Conservation (phyloP, 129 eudicot genomes). For the Sambucus nigra region DNA sequence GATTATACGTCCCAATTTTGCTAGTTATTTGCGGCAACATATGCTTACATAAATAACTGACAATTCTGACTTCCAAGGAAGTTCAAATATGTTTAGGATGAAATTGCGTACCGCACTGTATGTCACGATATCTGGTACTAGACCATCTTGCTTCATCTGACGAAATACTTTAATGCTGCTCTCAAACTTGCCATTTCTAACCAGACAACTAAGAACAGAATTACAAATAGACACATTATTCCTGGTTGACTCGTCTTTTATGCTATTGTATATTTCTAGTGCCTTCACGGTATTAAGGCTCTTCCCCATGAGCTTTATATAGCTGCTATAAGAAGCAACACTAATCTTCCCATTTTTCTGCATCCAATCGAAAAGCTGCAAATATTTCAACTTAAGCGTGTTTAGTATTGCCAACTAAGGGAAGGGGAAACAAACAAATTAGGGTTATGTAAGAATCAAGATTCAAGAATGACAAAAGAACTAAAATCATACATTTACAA, state of each 20-base stretch:
- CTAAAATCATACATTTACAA: no score
- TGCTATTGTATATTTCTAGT: constrained; percentile 55
- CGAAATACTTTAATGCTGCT: constrained; percentile 57
- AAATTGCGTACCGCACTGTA: constrained; percentile 61
- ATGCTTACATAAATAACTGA: no score
- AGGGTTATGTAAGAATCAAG: no score
- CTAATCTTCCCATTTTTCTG: constrained; percentile 51
- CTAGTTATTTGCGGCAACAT: no score
- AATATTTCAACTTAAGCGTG: background rate
- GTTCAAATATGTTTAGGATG: background rate
- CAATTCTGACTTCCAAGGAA: no score
- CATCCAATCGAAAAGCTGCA: constrained; percentile 96
- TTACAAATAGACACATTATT: constrained; percentile 70
- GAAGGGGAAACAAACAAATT: background rate
- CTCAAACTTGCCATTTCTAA: constrained; percentile 46
- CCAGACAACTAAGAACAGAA: constrained; percentile 64
- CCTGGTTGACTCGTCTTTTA: constrained; percentile 45
- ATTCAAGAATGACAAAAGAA: no score
- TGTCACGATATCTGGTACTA: constrained; percentile 70
- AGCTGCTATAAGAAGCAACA: constrained; percentile 79
- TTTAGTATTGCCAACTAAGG: background rate
- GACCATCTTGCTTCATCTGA: constrained; percentile 73
- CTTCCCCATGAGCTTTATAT: constrained; percentile 65
- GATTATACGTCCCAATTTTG: no score
- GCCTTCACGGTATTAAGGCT: constrained; percentile 51